phyloP scores from a whole-genome alignment of 116 monocot species.

The Iris pallida region DNA sequence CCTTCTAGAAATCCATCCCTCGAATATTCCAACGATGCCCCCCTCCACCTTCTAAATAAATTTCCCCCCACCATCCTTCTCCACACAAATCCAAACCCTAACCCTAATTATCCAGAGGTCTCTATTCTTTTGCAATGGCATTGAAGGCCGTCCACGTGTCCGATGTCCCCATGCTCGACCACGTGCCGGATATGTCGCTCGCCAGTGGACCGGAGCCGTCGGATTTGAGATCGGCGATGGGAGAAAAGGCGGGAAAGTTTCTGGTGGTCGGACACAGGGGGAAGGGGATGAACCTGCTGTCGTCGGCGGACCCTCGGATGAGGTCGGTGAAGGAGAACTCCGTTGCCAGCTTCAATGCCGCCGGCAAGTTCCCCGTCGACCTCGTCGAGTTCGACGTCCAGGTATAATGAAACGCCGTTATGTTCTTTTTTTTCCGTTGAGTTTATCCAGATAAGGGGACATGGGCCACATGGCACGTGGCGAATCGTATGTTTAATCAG shows the following conservation, averaged over 20 bases:
- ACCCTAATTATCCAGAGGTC: no score
- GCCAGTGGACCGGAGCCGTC: slow-evolving; percentile 1
- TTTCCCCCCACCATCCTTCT: neutral
- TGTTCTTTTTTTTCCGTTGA: neutral
- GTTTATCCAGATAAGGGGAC: neutral
- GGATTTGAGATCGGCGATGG: slow-evolving; percentile 16
- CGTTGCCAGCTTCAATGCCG: slow-evolving; percentile 64
- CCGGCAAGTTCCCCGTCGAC: slow-evolving; percentile 58
- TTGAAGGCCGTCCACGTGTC: slow-evolving; percentile 66
- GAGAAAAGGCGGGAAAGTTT: slow-evolving; percentile 29
- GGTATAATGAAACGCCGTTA: slow-evolving; percentile 29
- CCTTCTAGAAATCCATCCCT: no score
- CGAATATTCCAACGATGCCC: no score
- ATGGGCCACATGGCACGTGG: neutral
- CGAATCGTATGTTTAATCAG: no score
- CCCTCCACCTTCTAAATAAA: neutral
- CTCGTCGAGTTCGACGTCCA: slow-evolving; percentile 96
- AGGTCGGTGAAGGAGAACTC: slow-evolving; percentile 82
- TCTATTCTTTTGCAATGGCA: slow-evolving; percentile 31
- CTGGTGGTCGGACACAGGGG: slow-evolving; percentile 84
- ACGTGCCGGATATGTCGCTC: slow-evolving; percentile 32
- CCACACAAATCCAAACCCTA: neutral
- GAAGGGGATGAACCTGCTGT: slow-evolving; percentile 84
- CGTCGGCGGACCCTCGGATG: slow-evolving; percentile 63
- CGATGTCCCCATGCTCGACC: slow-evolving; percentile 49